These are phyloP conservation scores for Paramecium sonneborni DNA, from an alignment of 73 alveolate genomes.

Conservation along the genomic window DNA sequence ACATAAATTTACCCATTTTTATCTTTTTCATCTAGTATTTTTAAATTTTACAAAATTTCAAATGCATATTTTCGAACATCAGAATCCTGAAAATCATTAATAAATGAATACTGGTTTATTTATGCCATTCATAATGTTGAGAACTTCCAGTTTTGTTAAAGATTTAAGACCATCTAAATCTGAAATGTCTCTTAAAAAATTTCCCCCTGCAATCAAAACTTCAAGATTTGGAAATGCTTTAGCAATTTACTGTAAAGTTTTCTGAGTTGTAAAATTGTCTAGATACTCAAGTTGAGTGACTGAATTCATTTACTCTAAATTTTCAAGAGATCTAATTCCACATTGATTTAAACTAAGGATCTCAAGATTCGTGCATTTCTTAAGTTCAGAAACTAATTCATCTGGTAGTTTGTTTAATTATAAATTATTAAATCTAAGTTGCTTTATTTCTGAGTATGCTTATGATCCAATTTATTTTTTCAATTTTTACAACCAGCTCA, in stretches of 20 bases:
- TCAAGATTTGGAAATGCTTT: not conserved
- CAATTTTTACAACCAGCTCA: conserved; percentile 1
- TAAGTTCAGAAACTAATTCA: not conserved
- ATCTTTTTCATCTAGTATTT: not conserved
- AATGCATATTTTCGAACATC: not conserved
- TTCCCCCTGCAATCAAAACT: not conserved
- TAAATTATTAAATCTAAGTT: not conserved
- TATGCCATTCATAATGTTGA: conserved; percentile 7
- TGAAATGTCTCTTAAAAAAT: not conserved
- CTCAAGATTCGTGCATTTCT: not conserved
- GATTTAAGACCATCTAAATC: not conserved
- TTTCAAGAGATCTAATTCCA: not conserved
- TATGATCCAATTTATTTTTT: not conserved
- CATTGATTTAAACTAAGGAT: not conserved
- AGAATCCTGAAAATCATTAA: not conserved
- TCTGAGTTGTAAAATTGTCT: not conserved
- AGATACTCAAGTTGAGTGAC: not conserved
- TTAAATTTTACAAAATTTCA: not conserved
- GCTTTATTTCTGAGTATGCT: not conserved
- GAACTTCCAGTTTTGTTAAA: not conserved
- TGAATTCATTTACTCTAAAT: not conserved
- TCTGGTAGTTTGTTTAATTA: not conserved
- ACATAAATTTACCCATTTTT: not conserved
- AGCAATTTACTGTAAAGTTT: not conserved
- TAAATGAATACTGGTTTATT: not conserved